A percentile compares a stretch with the other conserved stretches of the same genome.
Conservation (phyloP, 1,284 basidiomycete species). For the Rhodotorula mucilaginosa region DNA sequence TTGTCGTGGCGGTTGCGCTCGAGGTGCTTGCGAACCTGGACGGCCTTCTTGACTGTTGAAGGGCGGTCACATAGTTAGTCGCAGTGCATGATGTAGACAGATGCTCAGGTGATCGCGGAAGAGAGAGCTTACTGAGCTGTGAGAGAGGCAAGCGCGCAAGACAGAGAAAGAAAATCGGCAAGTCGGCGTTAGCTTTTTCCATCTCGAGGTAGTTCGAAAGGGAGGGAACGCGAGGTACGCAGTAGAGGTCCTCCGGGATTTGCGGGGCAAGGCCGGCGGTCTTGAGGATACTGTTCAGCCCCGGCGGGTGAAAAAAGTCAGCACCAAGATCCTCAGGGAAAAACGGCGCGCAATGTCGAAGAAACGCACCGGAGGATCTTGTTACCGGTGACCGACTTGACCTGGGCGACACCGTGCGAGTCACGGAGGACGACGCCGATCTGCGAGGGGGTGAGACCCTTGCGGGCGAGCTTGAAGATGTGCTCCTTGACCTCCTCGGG, state of each 20-base stretch:
- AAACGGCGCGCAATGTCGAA: constrained; percentile 56
- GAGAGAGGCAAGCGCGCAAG: constrained; percentile 57
- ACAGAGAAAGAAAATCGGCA: neutral
- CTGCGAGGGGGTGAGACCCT: constrained; percentile 96
- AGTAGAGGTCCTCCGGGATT: constrained; percentile 94
- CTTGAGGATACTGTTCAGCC: constrained; percentile 62
- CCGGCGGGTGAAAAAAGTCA: neutral
- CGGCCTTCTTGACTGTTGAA: constrained; percentile 86
- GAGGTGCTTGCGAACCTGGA: constrained; percentile 97
- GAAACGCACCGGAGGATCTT: constrained; percentile 81
- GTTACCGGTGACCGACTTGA: constrained; percentile 97
- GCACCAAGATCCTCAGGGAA: neutral
- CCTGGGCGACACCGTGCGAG: constrained; percentile 93
- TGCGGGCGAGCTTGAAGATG: constrained; percentile 95
- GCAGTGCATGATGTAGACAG: constrained; percentile 88
- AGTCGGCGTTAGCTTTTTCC: no score
- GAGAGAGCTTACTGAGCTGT: constrained; percentile 49
- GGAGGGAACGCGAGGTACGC: no score
- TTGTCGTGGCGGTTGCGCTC: constrained; percentile 98
- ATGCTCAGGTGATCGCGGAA: constrained; percentile 64
- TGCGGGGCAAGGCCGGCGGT: constrained; percentile 69
- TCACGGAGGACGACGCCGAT: constrained; percentile 98
- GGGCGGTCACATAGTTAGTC: constrained; percentile 45
- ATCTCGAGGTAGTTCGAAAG: no score
- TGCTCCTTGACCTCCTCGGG: constrained; percentile 93